Percentiles rank a stretch among this genome's conserved stretches.
phyloP scores from a whole-genome alignment of 139 green algal species.

The Chlamydomonas sp. region DNA sequence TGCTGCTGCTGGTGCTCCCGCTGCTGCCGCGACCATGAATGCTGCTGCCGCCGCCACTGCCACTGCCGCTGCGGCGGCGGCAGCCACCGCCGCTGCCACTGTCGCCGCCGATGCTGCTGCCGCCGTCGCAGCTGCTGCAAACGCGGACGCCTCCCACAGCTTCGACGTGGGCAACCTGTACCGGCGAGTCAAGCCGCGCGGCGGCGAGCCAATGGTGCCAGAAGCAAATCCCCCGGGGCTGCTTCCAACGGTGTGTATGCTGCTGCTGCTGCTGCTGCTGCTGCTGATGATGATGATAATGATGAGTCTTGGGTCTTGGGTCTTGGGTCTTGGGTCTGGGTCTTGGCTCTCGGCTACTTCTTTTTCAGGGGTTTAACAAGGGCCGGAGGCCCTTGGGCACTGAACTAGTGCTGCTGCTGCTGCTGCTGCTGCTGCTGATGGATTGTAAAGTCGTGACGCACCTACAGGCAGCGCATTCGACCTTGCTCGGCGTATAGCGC shows the following conservation, averaged over 20 bases:
- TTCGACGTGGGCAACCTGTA: background rate
- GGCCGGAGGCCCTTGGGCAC: too few relatives aligned
- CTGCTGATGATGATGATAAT: background rate
- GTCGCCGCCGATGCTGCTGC: background rate
- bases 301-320: background rate
- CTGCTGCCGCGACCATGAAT: background rate
- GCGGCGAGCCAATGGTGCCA: background rate
- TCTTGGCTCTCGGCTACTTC: background rate
- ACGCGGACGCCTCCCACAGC: background rate
- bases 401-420: too few relatives aligned
- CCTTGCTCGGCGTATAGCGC: too few relatives aligned
- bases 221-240: background rate
- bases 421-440: too few relatives aligned
- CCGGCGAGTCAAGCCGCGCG: background rate
- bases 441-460: too few relatives aligned
- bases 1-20: background rate
- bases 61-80: background rate
- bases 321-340: background rate
- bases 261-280: too few relatives aligned
- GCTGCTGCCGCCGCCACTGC: background rate
- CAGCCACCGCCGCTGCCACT: background rate
- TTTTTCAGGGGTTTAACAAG: background rate
- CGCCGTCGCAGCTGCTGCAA: background rate
- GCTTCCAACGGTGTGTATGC: background rate
- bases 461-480: too few relatives aligned